Conservation (phyloP, 164 flowering plant species). For the Saururus chinensis region DNA sequence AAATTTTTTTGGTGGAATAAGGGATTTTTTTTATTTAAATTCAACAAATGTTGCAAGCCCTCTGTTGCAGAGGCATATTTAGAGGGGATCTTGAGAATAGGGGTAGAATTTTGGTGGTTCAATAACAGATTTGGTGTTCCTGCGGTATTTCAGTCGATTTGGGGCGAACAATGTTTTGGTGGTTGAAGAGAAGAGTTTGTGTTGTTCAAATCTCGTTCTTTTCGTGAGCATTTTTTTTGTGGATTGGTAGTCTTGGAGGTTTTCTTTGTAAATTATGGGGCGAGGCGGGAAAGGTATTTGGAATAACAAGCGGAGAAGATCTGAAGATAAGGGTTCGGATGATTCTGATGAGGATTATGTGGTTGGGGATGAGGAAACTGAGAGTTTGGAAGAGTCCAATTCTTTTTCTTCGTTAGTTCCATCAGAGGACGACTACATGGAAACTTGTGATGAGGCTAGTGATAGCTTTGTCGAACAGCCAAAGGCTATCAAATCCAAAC, state of each 20-base stretch:
- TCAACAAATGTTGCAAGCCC: too few species aligned
- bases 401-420: constrained; percentile 28
- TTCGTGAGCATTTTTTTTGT: background rate
- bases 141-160: too few species aligned
- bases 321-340: constrained; percentile 38
- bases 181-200: too few species aligned
- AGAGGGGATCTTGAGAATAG: too few species aligned
- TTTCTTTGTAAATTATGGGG: background rate
- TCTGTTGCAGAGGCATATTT: too few species aligned
- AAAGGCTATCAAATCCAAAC: constrained; percentile 20
- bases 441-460: background rate
- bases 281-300: background rate
- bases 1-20: too few species aligned
- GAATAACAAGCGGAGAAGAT: background rate
- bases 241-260: background rate
- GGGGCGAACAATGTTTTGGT: too few species aligned
- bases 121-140: too few species aligned
- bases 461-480: constrained; percentile 13
- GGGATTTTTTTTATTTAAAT: too few species aligned
- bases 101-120: too few species aligned
- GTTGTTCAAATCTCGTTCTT: background rate
- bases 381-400: constrained; percentile 28
- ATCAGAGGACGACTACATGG: constrained; percentile 34
- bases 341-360: constrained; percentile 90
- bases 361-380: constrained; percentile 35